Evolutionary conservation across 2,329 filamentous ascomycete genomes (phyloP).

Genomic region (Pseudonectria buxi): DNA sequence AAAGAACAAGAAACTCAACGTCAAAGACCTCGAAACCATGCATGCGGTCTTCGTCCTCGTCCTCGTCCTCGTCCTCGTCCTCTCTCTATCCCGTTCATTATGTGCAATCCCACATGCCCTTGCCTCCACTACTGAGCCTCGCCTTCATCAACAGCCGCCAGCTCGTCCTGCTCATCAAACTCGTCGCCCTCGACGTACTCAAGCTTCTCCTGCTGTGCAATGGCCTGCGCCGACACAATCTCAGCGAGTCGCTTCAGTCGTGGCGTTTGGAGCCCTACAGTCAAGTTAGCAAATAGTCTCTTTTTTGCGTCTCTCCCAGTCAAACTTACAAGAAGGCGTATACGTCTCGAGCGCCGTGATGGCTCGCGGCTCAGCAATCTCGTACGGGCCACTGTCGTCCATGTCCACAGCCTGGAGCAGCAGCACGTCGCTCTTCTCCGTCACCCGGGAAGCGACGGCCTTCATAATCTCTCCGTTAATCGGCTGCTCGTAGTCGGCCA

Average conservation of each 20-base stretch:
- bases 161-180: slow-evolving; percentile 44
- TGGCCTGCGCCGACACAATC: slow-evolving; percentile 93
- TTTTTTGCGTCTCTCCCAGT: background rate
- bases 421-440: slow-evolving; percentile 95
- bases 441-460: slow-evolving; percentile 91
- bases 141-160: slow-evolving; percentile 46
- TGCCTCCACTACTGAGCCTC: slow-evolving; percentile 23
- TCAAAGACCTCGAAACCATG: slow-evolving; percentile 23
- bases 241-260: slow-evolving; percentile 93
- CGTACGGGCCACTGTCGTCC: slow-evolving; percentile 97
- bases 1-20: slow-evolving; percentile 20
- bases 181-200: slow-evolving; percentile 45
- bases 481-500: slow-evolving; percentile 97
- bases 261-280: slow-evolving; percentile 84
- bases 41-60: slow-evolving; percentile 21
- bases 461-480: slow-evolving; percentile 99
- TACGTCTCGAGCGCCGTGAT: slow-evolving; percentile 98
- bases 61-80: slow-evolving; percentile 9
- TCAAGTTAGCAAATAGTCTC: slow-evolving; percentile 23
- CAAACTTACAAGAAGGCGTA: slow-evolving; percentile 80
- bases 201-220: slow-evolving; percentile 86
- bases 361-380: slow-evolving; percentile 92
- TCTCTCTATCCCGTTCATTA: slow-evolving; percentile 12
- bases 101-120: background rate
- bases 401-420: slow-evolving; percentile 93